Evolutionary conservation across 1,284 basidiomycete genomes (phyloP).

Genomic region (Pyrrhoderma lamaoense): DNA sequence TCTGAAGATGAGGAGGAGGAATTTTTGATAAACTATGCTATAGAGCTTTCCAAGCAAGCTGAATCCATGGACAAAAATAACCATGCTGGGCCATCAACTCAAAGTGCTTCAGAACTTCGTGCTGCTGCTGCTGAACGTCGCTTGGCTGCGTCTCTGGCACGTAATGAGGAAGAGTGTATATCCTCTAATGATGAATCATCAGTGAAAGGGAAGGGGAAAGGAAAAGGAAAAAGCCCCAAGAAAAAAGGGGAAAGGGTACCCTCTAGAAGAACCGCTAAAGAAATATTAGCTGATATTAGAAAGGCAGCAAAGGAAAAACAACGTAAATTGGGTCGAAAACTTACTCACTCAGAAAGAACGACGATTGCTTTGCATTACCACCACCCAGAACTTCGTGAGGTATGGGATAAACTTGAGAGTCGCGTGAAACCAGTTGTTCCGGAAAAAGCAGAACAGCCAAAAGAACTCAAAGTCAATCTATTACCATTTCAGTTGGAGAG

Average conservation of each 20-base stretch:
- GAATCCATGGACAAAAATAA: constrained; percentile 30
- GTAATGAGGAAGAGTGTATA: constrained; percentile 20
- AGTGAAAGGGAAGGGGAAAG: constrained; percentile 25
- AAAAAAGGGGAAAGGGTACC: constrained; percentile 24
- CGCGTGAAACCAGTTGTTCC: constrained; percentile 61
- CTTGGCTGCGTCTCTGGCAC: constrained; percentile 30
- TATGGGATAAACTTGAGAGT: constrained; percentile 84
- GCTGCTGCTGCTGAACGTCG: constrained; percentile 51
- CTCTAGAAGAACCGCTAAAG: constrained; percentile 1
- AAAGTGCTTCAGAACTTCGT: constrained; percentile 37
- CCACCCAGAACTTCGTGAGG: constrained; percentile 73
- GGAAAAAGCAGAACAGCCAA: constrained; percentile 71
- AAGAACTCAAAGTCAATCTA: constrained; percentile 65
- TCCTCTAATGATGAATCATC: constrained; percentile 22
- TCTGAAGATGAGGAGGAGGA: constrained; percentile 37
- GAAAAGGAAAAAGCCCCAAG: constrained; percentile 28
- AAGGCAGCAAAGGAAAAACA: constrained; percentile 34
- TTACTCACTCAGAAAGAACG: constrained; percentile 74
- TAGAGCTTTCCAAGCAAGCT: constrained; percentile 45
- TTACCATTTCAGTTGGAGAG: constrained; percentile 88
- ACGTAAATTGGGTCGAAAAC: constrained; percentile 54
- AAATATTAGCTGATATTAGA: constrained; percentile 26
- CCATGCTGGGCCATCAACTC: constrained; percentile 31
- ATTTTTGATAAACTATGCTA: constrained; percentile 47
- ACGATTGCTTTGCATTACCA: constrained; percentile 54